Conservation (phyloP, 2,329 filamentous ascomycete species). For the Claviceps pazoutovae region DNA sequence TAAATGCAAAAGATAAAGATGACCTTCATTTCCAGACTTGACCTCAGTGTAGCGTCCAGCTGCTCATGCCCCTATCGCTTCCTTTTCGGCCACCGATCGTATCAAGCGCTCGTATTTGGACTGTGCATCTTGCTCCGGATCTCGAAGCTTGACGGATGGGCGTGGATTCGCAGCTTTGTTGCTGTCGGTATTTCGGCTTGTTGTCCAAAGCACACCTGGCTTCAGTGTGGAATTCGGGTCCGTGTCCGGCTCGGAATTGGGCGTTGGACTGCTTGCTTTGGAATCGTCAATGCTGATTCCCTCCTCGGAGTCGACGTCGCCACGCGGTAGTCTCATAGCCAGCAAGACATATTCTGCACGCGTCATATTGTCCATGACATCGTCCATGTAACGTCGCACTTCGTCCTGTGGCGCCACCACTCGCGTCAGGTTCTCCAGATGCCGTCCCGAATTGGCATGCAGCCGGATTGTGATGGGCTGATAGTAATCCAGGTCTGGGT, state of each 20-base stretch:
- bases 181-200: conserved; percentile 3
- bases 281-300: conserved; percentile 15
- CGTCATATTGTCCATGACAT: conserved; percentile 56
- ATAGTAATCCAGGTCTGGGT: conserved; percentile 56
- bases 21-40: too few species aligned
- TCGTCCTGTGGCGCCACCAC: conserved; percentile 51
- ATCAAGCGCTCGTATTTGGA: conserved; percentile 24
- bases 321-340: conserved; percentile 49
- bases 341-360: conserved; percentile 53
- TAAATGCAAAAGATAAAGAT: neutral
- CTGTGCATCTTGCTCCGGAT: conserved; percentile 22
- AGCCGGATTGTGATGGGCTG: conserved; percentile 57
- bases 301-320: conserved; percentile 17
- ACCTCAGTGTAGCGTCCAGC: too few species aligned
- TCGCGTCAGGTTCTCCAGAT: conserved; percentile 45
- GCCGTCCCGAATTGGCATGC: conserved; percentile 36
- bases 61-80: conserved; percentile 12
- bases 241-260: conserved; percentile 15
- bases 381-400: conserved; percentile 53
- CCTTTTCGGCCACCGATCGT: conserved; percentile 22
- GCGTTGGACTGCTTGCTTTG: conserved; percentile 17
- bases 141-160: conserved; percentile 14
- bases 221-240: conserved; percentile 13
- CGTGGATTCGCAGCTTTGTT: conserved; percentile 6
- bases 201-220: conserved; percentile 23